These are phyloP conservation scores for Eimeria brunetti DNA, from an alignment of 169 alveolate genomes.

Conservation along the genomic window DNA sequence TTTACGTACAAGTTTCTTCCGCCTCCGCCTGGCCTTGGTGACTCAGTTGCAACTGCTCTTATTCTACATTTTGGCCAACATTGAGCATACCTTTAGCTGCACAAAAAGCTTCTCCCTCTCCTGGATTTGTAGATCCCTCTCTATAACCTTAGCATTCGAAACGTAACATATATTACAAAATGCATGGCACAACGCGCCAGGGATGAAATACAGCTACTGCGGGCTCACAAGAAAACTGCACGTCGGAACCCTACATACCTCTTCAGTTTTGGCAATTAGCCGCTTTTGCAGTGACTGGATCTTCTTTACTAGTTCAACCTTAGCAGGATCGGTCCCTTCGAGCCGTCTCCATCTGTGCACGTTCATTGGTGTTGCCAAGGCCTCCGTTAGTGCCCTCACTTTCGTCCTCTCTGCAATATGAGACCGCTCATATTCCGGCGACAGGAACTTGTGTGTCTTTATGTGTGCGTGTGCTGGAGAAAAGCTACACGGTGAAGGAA, in stretches of 20 bases:
- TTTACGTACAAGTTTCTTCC: not conserved
- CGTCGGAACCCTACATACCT: slow-evolving; percentile 84
- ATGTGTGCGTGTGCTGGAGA: not conserved
- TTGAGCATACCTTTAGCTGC: slow-evolving; percentile 89
- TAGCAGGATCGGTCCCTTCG: slow-evolving; percentile 96
- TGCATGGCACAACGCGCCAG: not conserved
- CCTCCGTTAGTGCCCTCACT: slow-evolving; percentile 95
- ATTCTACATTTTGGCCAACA: not conserved
- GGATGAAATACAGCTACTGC: not conserved
- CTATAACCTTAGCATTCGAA: slow-evolving; percentile 83
- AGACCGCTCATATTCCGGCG: not conserved
- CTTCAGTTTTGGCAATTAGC: slow-evolving; percentile 95
- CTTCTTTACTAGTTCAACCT: slow-evolving; percentile 93
- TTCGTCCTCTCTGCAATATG: slow-evolving; percentile 90
- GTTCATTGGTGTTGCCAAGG: slow-evolving; percentile 96
- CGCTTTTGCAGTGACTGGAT: slow-evolving; percentile 95
- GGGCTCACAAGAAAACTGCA: too few relatives aligned
- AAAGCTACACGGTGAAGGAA: not conserved
- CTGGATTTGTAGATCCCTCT: slow-evolving; percentile 92
- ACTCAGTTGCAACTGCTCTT: not conserved
- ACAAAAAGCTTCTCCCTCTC: slow-evolving; percentile 96
- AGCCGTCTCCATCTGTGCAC: slow-evolving; percentile 96
- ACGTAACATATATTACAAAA: not conserved
- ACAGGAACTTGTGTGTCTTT: not conserved
- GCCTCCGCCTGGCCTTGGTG: not conserved